Base-by-base conservation (phyloP, 192 early-diverging fungal genomes). In the Phycomyces blakesleeanus region DNA sequence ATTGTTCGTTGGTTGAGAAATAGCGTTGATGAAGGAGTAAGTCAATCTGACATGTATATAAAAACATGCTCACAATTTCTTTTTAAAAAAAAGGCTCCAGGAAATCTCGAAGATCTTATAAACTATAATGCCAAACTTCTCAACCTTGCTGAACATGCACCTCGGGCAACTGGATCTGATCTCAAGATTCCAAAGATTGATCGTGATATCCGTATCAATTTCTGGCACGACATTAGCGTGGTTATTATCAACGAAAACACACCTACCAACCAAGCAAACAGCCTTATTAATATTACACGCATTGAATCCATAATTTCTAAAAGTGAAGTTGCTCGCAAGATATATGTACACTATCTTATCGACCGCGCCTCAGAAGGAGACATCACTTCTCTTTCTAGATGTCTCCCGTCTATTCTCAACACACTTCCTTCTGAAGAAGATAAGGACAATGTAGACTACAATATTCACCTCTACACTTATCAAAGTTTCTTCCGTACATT, bases 121-220 rank as follows among this genome's bases (percentile, higher is more conserved):
- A 70, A 73, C 10, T 82, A 78, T 64, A 77, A 75, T 9, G 78
- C 76, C 14, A 80, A 76, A 11, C 71, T 82, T 57, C 64, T 84
- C 22, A 82, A 84, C 51, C 69, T 82, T 15, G 83, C 81, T 20
- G 72, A 75, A 5, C 78, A 78, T 41, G 80, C 83, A 26, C 71
- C 77, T 15, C 60, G 51, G 14, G 65, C 77, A 21, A 70, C 76
- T 39, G 67, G 72, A 34, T 58, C 70, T 38, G 75, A 75, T 34
- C 69, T 74, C 34, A 76, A 72, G 40, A 77, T 78, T 21, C 78
- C 76, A 6, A 82, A 82, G 29, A 68, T 82, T n/a, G 83, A 84
- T 34, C 60, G 67, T 5, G 71, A 76, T 20, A 53, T 81, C 14
- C 64, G 63, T 0, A 66, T 64, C 1, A 64, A 74, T 21, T 81